phyloP scores from a whole-genome alignment of 805 yeast genomes.

The Saccharomycopsis microspora region DNA sequence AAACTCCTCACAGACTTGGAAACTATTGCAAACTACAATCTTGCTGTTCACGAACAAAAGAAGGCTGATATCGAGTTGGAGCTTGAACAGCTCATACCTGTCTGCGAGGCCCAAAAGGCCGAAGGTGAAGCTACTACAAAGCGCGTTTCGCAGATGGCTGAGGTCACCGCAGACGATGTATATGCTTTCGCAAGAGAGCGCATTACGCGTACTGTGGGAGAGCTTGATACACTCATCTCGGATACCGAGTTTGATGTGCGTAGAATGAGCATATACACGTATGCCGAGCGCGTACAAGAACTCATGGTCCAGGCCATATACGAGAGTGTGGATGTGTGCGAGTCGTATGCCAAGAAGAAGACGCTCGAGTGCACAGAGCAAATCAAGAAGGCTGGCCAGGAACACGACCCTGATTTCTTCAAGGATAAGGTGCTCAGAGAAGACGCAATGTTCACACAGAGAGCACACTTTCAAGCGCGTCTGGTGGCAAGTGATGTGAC shows the following conservation, averaged over 20 bases:
- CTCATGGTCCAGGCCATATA: conserved; percentile 57
- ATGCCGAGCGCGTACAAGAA: conserved; percentile 57
- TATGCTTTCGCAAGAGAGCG: conserved; percentile 49
- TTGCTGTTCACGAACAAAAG: conserved; percentile 39
- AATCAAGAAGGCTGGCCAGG: conserved; percentile 51
- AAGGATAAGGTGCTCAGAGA: conserved; percentile 54
- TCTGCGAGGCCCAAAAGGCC: conserved; percentile 40
- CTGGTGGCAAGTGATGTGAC: conserved; percentile 50
- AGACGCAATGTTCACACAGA: conserved; percentile 74
- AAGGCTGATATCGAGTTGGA: conserved; percentile 34
- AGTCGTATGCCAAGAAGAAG: conserved; percentile 49
- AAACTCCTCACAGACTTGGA: conserved; percentile 61
- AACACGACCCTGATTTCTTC: conserved; percentile 43
- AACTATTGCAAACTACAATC: conserved; percentile 50
- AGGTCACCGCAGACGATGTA: conserved; percentile 41
- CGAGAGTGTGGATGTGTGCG: conserved; percentile 52
- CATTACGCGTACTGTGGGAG: conserved; percentile 40
- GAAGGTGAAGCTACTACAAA: conserved; percentile 47
- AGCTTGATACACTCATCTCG: conserved; percentile 17
- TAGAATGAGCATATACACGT: conserved; percentile 50
- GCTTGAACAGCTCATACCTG: conserved; percentile 46
- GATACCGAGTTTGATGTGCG: not conserved
- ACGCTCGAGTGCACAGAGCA: conserved; percentile 52
- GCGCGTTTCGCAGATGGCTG: conserved; percentile 51
- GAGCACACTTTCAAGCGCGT: conserved; percentile 49